Base-by-base conservation (phyloP, 768 basidiomycete species). In the Russula griseocarnosa region DNA sequence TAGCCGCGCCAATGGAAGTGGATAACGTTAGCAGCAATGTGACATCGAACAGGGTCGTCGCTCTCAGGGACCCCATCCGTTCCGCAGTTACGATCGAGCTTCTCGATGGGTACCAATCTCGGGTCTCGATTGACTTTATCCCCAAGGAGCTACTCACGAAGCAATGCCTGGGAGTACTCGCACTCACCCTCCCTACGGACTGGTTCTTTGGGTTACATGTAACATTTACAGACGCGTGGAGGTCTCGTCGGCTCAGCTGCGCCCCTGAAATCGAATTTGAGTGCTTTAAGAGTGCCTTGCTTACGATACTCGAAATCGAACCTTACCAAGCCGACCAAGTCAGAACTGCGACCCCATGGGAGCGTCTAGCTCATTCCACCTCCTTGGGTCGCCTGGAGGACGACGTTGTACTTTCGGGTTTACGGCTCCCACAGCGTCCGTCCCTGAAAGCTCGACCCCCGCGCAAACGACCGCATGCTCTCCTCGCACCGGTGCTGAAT, bases 401-500 rank as follows among this genome's bases (percentile, higher is more conserved):
- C 66, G 90, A 91, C 72, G 80, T 81, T 18, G 83, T 79, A 4
- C 70, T 90, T 42, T 75, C 74, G 47, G 69, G 72, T 10, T 75
- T 91, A 30, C 74, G 69, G 42, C 68, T 78, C 24, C 81, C 79
- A 26, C 65, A 66, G 30, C 64, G 53, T 3, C 47, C 51, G 18
- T 42, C 28, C 16, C 54, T 26, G 14, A 52, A 60, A 14, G 18
- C 26, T 6, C 40, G 60, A 10, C 36, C 62, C 5, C 42, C 51
- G 10, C 55, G 38, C 30, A 63, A 70, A 64, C 55, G 69, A 60
- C 79, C 81, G 14, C 80, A 83, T 55, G 73, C 73, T 24, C 73
- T 82, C 18, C 75, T 87, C 18, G 83, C 83, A 0, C 82, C 83
- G 1, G 77, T 88, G 30, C 76, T 95, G 14, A 83, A 86, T 63